These are phyloP conservation scores for Aspergillus egyptiacus DNA, from an alignment of 495 filamentous ascomycete species.

Conservation along the genomic window DNA sequence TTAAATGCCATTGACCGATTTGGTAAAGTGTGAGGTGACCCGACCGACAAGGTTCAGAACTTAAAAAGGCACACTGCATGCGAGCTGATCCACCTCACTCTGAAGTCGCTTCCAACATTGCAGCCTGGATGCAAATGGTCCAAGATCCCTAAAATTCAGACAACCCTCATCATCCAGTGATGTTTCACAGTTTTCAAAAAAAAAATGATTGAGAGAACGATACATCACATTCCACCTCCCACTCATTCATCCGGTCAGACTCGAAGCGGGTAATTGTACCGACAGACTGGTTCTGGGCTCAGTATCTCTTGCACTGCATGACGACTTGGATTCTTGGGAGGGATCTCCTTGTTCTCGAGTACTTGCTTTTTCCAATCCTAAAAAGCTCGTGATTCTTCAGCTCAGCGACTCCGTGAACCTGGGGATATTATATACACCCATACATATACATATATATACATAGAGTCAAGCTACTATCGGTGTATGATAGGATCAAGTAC, in stretches of 20 bases:
- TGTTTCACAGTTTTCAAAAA: neutral
- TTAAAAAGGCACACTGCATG: neutral
- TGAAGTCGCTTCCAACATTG: neutral
- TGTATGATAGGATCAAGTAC: too few relatives aligned
- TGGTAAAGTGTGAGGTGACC: neutral
- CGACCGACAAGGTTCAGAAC: neutral
- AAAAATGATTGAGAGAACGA: neutral
- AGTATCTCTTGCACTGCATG: too few relatives aligned
- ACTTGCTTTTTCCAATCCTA: too few relatives aligned
- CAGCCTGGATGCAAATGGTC: too few relatives aligned
- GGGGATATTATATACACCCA: too few relatives aligned
- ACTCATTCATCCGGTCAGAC: neutral
- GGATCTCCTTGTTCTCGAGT: too few relatives aligned
- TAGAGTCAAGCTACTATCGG: too few relatives aligned
- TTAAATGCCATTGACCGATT: constrained; percentile 5
- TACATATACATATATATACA: too few relatives aligned
- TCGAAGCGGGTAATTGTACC: neutral
- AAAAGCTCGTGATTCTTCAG: too few relatives aligned
- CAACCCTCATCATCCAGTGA: neutral
- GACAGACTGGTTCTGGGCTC: neutral
- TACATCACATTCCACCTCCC: constrained; percentile 1
- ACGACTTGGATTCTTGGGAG: too few relatives aligned
- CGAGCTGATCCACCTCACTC: neutral
- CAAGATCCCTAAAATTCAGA: neutral
- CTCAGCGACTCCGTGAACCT: too few relatives aligned